Evolutionary conservation across 768 basidiomycete species (phyloP).

Genomic region (Stropharia rugosoannulata): DNA sequence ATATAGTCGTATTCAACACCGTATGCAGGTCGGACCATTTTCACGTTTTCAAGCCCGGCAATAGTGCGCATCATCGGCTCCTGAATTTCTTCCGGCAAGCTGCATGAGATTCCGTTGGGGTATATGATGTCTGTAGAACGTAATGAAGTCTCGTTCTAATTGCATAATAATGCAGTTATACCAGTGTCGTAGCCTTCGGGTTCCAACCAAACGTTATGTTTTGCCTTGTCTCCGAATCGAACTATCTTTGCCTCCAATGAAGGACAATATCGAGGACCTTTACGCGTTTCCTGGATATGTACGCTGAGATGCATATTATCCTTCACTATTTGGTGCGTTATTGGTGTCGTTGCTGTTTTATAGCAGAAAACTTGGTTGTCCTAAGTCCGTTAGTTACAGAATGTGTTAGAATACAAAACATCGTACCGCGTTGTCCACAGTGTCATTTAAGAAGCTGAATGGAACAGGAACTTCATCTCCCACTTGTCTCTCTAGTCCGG

Average conservation of each 20-base stretch:
- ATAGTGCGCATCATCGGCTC: constrained; percentile 82
- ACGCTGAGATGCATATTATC: constrained; percentile 77
- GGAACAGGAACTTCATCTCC: constrained; percentile 67
- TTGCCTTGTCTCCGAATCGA: constrained; percentile 69
- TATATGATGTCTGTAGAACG: constrained; percentile 70
- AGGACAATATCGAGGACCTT: constrained; percentile 91
- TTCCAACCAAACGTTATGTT: constrained; percentile 85
- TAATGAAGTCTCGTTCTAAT: not conserved
- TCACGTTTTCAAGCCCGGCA: constrained; percentile 80
- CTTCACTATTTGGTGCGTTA: constrained; percentile 73
- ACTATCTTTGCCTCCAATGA: constrained; percentile 86
- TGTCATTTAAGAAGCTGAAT: constrained; percentile 73
- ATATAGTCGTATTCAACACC: constrained; percentile 93
- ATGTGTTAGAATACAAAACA: too few relatives aligned
- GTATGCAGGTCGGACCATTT: constrained; percentile 84
- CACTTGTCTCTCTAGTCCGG: constrained; percentile 55
- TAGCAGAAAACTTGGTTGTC: constrained; percentile 73
- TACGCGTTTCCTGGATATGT: constrained; percentile 88
- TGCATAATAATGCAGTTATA: constrained; percentile 21
- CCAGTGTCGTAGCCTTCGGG: constrained; percentile 92
- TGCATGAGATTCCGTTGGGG: constrained; percentile 87
- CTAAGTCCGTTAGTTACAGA: constrained; percentile 34
- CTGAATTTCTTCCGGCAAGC: constrained; percentile 84
- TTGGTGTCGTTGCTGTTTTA: constrained; percentile 68
- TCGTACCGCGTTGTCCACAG: constrained; percentile 69